These are phyloP conservation scores for Amaranthus hypochondriacus DNA, from an alignment of 148 eudicot species.

Conservation along the genomic window DNA sequence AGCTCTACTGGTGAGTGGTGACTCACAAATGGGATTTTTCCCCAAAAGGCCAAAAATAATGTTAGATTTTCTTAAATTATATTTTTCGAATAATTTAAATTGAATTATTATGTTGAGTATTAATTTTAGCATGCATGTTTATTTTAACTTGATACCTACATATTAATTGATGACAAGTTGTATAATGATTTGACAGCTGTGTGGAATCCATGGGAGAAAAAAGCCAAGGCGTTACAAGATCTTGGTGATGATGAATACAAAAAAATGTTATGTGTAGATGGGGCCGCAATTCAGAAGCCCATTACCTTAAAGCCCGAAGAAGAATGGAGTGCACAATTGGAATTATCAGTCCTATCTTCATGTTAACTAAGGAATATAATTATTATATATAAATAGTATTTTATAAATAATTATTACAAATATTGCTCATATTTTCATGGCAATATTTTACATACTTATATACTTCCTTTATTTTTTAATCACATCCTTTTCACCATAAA, in stretches of 20 bases:
- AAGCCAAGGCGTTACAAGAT: slow-evolving; percentile 54
- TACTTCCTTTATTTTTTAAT: neutral
- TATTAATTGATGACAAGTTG: neutral
- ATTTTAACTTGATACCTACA: no score
- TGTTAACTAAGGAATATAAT: slow-evolving; percentile 17
- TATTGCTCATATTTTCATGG: slow-evolving; percentile 35
- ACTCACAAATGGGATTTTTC: no score
- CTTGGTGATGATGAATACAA: slow-evolving; percentile 81
- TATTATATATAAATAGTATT: neutral
- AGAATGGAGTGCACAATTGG: slow-evolving; percentile 78
- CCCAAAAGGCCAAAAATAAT: no score
- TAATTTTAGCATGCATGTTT: no score
- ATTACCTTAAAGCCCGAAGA: slow-evolving; percentile 62
- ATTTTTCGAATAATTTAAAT: neutral
- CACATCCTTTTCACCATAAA: neutral
- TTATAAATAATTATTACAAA: slow-evolving; percentile 12
- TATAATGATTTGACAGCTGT: slow-evolving; percentile 41
- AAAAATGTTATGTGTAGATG: slow-evolving; percentile 74
- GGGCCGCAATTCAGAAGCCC: slow-evolving; percentile 72
- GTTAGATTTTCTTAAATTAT: no score
- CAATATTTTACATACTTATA: slow-evolving; percentile 23
- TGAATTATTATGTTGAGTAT: no score
- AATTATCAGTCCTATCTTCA: slow-evolving; percentile 53
- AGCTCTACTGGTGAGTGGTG: no score
- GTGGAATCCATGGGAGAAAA: slow-evolving; percentile 97